Conservation (phyloP, 2,329 filamentous ascomycete species). For the Colletotrichum tanaceti region DNA sequence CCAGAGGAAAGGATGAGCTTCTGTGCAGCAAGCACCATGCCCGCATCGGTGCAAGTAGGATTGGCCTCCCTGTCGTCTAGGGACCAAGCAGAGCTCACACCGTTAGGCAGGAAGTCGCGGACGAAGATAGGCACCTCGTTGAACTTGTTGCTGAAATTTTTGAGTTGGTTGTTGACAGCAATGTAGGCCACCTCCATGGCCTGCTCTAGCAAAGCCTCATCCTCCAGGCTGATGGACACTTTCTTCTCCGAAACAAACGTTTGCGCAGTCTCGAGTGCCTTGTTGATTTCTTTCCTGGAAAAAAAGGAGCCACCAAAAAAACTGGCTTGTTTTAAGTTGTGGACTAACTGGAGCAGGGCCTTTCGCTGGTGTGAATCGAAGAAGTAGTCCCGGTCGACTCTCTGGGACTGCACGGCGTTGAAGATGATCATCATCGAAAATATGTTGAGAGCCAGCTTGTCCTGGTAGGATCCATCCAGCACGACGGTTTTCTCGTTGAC, state of each 20-base stretch:
- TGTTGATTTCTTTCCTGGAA: conserved; percentile 69
- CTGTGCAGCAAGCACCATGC: conserved; percentile 64
- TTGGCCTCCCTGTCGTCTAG: conserved; percentile 67
- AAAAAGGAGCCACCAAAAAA: conserved; percentile 89
- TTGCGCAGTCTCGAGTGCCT: conserved; percentile 73
- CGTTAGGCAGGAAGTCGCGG: conserved; percentile 69
- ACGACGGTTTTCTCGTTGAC: conserved; percentile 78
- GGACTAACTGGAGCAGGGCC: conserved; percentile 74
- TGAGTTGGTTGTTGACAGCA: conserved; percentile 70
- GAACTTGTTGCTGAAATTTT: conserved; percentile 73
- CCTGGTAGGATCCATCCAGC: conserved; percentile 85
- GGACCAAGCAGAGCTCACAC: conserved; percentile 73
- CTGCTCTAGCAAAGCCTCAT: conserved; percentile 69
- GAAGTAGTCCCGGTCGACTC: conserved; percentile 86
- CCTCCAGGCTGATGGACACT: conserved; percentile 68
- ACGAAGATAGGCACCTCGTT: conserved; percentile 85
- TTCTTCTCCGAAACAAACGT: conserved; percentile 74
- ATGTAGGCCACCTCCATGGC: conserved; percentile 74
- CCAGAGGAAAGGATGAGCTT: conserved; percentile 61
- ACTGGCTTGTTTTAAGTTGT: conserved; percentile 83
- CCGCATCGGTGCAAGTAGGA: conserved; percentile 60
- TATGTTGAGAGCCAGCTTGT: conserved; percentile 83
- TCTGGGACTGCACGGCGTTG: conserved; percentile 89
- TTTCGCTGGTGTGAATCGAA: conserved; percentile 82
- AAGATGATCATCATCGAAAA: conserved; percentile 87